These are phyloP conservation scores for Cercospora sp. DNA, from an alignment of 2,329 filamentous ascomycete species.

Conservation along the genomic window DNA sequence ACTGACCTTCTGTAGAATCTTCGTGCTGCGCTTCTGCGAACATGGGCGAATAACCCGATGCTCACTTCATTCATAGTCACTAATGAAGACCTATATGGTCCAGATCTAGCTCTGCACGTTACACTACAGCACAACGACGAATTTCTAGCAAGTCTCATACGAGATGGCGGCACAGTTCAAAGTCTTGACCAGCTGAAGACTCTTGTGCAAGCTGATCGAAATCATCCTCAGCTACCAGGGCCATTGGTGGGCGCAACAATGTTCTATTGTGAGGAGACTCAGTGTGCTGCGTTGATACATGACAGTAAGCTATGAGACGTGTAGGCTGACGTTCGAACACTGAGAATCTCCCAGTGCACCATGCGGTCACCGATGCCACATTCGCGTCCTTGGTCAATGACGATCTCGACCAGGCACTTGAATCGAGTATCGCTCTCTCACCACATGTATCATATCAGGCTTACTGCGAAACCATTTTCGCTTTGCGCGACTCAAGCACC, in stretches of 20 bases:
- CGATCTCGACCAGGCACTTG: background rate
- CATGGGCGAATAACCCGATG: background rate
- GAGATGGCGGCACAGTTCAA: background rate
- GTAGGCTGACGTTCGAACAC: background rate
- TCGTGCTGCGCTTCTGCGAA: background rate
- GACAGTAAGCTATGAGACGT: background rate
- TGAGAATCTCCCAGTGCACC: background rate
- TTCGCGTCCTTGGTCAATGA: background rate
- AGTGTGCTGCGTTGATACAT: background rate
- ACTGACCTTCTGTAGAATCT: background rate
- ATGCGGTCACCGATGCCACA: background rate
- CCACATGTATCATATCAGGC: background rate
- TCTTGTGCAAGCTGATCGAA: background rate
- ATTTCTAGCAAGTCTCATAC: background rate
- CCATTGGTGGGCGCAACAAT: background rate
- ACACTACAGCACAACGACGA: background rate
- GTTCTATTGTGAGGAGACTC: conserved; percentile 1
- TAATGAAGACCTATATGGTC: background rate
- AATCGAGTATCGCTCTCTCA: background rate
- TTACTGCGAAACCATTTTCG: background rate
- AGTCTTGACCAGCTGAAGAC: background rate
- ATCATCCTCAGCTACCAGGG: background rate
- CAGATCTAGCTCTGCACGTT: background rate
- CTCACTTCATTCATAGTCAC: background rate
- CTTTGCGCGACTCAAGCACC: background rate